Base-by-base conservation (phyloP, 1,284 basidiomycete species). In the Cystobasidiaceae sp. region DNA sequence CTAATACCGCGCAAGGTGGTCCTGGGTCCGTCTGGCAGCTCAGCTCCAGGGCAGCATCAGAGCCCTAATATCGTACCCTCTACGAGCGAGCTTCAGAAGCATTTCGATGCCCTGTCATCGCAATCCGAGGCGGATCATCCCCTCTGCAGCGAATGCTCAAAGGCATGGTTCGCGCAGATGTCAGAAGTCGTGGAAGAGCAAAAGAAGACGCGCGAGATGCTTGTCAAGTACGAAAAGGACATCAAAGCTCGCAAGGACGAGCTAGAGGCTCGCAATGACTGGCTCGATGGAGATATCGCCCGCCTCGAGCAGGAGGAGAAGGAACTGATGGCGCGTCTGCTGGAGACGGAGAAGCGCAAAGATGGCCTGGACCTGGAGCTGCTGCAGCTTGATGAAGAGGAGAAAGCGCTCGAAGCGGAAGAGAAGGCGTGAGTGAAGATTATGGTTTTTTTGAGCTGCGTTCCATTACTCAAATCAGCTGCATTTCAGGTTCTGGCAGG, bases 91-190 rank as follows among this genome's bases (percentile, higher is more conserved):
- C 49, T 34, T 23, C 67, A 56, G 46, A 66, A 43, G 41, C 81
- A 94, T 33, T 88, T 93, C 74, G 85, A 87, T 72, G 78, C 93
- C 44, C 80, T 93, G 27, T 89, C 89, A 3, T 84, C 85, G 54
- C 81, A 86, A 44, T 89, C 90, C 51, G 87, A 90, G 45, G 83
- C 96, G 56, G 90, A 94, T 76, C 94, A 98, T 76, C 96, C 96
- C 3, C 82, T 99, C 8, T 99, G 96, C 75, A 85, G 87, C 1
- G 92, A 96, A 74, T 99, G 96, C 77, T 91, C 93, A 2, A 86
- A 89, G 72, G 83, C 88, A 58, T 79, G 97, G 46, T 83, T 94
- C 46, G 81, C 82, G 3, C 84, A 85, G 32, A 84, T 97, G 58
- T 86, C 88, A 72, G 83, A 84, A 45, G 63, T 39, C 4, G 82